A percentile compares a stretch with the other conserved stretches of the same genome.
phyloP scores from a whole-genome alignment of 345 rosid genomes.

The Aurinia saxatilis region DNA sequence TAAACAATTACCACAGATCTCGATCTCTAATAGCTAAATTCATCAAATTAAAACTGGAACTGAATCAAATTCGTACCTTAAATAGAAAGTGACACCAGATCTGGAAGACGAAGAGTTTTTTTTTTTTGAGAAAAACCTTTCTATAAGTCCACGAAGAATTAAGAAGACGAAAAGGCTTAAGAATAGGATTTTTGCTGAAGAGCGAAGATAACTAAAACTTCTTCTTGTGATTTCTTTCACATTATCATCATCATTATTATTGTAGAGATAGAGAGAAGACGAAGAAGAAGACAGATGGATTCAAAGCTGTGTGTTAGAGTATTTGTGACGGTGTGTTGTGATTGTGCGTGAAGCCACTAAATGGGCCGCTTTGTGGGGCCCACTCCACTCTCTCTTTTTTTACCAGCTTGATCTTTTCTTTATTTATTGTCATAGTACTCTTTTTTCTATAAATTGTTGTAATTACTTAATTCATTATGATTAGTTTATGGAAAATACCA shows the following conservation, averaged over 20 bases:
- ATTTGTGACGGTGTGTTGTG: conserved; percentile 25
- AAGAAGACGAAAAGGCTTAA: conserved; percentile 13
- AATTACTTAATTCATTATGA: background rate
- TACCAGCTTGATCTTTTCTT: background rate
- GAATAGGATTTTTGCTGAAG: conserved; percentile 27
- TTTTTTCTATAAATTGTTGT: background rate
- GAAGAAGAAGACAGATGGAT: conserved; percentile 27
- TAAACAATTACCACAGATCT: conserved; percentile 18
- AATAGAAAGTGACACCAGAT: conserved; percentile 26
- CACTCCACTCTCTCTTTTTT: background rate
- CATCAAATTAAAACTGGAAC: background rate
- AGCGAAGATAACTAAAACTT: conserved; percentile 23
- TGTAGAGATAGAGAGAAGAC: conserved; percentile 3
- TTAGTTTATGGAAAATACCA: background rate
- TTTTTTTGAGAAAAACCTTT: conserved; percentile 5
- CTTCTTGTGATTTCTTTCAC: conserved; percentile 13
- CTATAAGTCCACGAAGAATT: too few species aligned
- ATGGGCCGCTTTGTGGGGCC: conserved; percentile 31
- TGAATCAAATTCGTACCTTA: background rate
- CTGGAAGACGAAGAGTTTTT: background rate
- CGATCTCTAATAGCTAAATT: conserved; percentile 7
- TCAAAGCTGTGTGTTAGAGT: conserved; percentile 23
- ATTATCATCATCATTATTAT: conserved; percentile 26
- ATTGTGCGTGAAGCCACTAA: conserved; percentile 32
- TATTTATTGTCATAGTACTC: too few species aligned